These are phyloP conservation scores for Ceraceosorus bombacis DNA, from an alignment of 1,284 basidiomycete genomes.

Conservation along the genomic window DNA sequence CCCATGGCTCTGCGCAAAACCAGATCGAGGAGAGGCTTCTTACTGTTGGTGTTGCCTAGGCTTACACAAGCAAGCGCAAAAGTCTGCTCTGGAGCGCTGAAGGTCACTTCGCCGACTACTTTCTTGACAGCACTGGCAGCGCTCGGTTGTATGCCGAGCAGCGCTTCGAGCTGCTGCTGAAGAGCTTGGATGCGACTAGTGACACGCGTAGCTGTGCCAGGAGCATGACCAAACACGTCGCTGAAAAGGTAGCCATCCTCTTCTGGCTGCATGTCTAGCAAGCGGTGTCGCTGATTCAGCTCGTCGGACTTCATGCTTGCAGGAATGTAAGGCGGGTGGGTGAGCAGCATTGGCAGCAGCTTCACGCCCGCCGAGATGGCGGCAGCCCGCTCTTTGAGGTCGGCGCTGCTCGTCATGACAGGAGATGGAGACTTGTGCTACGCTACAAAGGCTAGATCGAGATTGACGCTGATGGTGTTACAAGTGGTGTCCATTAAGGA, in stretches of 20 bases:
- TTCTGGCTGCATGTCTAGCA: conserved; percentile 4
- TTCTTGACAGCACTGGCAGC: background rate
- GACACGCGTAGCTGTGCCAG: background rate
- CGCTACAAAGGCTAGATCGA: too few relatives aligned
- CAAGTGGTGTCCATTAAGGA: too few relatives aligned
- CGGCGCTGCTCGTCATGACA: too few relatives aligned
- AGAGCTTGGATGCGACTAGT: conserved; percentile 1
- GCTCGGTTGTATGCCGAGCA: background rate
- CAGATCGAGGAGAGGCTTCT: background rate
- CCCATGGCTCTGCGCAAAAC: background rate
- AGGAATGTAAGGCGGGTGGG: conserved; percentile 8
- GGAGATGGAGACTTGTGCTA: too few relatives aligned
- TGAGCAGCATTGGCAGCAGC: conserved; percentile 6
- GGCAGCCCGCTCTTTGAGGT: too few relatives aligned
- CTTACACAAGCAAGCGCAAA: background rate
- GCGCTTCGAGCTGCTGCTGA: conserved; percentile 1
- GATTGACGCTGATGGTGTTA: too few relatives aligned
- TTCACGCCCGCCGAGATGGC: too few relatives aligned
- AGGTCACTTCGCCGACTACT: conserved; percentile 1
- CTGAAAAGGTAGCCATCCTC: conserved; percentile 8
- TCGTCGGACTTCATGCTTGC: conserved; percentile 4
- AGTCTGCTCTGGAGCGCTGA: background rate
- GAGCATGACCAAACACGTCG: background rate
- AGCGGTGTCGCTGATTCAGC: conserved; percentile 5
- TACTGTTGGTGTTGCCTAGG: background rate